Evolutionary conservation across 495 filamentous ascomycete genomes (phyloP).

Genomic region (Penicillium lividum): DNA sequence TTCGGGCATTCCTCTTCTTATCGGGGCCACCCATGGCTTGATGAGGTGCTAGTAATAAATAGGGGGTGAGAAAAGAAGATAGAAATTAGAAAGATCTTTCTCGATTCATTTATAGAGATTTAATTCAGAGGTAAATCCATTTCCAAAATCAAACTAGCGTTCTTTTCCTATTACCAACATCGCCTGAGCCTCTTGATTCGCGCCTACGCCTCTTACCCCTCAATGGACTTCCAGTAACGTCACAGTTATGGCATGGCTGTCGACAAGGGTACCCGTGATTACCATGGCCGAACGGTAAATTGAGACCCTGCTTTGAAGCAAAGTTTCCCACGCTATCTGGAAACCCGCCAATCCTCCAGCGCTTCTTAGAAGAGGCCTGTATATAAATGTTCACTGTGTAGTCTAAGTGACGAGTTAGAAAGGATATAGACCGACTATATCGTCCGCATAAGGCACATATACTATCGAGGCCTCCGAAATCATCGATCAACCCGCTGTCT

Average conservation of each 20-base stretch:
- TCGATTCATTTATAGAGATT: too few species aligned
- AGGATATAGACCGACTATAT: constrained; percentile 17
- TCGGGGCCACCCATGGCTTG: not conserved
- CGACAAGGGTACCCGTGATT: constrained; percentile 15
- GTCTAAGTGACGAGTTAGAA: constrained; percentile 15
- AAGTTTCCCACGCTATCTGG: constrained; percentile 18
- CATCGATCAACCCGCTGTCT: constrained; percentile 15
- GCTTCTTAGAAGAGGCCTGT: constrained; percentile 9
- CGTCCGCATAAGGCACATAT: constrained; percentile 19
- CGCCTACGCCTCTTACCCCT: constrained; percentile 8
- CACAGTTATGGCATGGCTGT: constrained; percentile 12
- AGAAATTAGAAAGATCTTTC: too few species aligned
- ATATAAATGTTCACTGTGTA: constrained; percentile 22
- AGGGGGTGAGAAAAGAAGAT: too few species aligned
- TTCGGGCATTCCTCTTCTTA: not conserved
- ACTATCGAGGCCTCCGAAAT: constrained; percentile 13
- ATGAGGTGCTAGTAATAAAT: too few species aligned
- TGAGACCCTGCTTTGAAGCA: constrained; percentile 10
- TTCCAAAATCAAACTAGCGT: too few species aligned
- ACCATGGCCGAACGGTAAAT: constrained; percentile 15
- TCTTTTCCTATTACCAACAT: not conserved
- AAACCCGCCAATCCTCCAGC: constrained; percentile 25
- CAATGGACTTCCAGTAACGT: constrained; percentile 2
- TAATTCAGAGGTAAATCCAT: too few species aligned
- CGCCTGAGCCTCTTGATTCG: not conserved